Evolutionary conservation across 345 rosid genomes (phyloP).

Genomic region (Eucalyptus guilfoylei): DNA sequence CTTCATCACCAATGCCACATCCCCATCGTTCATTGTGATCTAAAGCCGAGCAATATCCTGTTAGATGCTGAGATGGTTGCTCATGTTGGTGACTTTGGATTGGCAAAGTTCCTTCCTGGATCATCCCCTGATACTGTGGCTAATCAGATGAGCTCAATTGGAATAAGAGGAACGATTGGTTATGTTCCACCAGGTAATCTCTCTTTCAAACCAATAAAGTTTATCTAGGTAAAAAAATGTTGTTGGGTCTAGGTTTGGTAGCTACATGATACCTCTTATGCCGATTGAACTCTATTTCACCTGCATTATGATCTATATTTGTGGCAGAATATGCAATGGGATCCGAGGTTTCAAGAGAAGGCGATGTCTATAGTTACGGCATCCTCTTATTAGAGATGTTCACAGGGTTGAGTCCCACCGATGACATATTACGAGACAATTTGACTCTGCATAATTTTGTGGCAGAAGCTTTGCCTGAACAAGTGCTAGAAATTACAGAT

Average conservation of each 20-base stretch:
- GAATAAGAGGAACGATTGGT: not conserved
- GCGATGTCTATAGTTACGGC: not conserved
- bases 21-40: not conserved
- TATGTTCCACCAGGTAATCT: not conserved
- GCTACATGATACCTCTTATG: not conserved
- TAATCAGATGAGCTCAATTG: not conserved
- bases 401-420: not conserved
- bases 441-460: not conserved
- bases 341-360: not conserved
- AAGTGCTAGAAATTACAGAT: not conserved
- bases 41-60: not conserved
- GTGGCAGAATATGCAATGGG: not conserved
- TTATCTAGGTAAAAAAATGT: not conserved
- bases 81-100: not conserved
- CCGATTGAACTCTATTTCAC: not conserved
- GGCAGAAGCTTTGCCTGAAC: not conserved
- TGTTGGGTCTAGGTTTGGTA: not conserved
- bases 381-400: not conserved
- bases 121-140: not conserved
- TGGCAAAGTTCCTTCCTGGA: not conserved
- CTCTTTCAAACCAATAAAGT: not conserved
- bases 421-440: not conserved
- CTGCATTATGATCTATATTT: not conserved
- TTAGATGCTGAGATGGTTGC: not conserved
- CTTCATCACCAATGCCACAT: not conserved